Evolutionary conservation across 2,329 filamentous ascomycete genomes (phyloP), one percentile per base, ranked within the genome.

Genomic region (Sporothrix globosa): DNA sequence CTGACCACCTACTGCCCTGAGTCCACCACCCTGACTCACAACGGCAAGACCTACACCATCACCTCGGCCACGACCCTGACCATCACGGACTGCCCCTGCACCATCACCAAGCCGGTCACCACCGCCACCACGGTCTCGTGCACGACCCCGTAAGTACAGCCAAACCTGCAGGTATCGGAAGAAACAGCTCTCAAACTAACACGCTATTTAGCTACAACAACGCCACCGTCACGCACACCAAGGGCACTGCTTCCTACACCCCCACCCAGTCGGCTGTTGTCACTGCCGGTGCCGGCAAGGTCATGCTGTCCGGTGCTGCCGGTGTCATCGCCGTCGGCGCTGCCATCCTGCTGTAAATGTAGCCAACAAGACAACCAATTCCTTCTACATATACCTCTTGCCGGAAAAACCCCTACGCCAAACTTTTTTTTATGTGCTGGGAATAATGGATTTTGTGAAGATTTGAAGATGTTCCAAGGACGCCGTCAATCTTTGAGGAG

Each of bases 1-100:
- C 87, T 87, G 83, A 88, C 86, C 81, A 93, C 90, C 78, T 92
- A 85, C 87, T 93, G 91, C 88, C 90, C 91, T 27, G 83, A 78
- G 75, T 80, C 90, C 74, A 92, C 90, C 76, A 80, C 83, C 76
- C 81, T 92, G 80, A 86, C 85, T 77, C 84, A 90, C 82, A 86
- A 85, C 78, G 83, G 81, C 81, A 83, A 85, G 79, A 91, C 89
- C 81, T 91, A 91, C 85, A 90, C 86, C 76, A 83, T 92, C 81
- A 88, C 88, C 74, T 82, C 85, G 86, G 81, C 89, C 78, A 90
- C 88, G 79, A 90, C 88, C 79, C 78, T 88, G 73, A 87, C 84
- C 75, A 83, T 90, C 70, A 87, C 87, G 76, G 83, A 90, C 85
- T 91, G 90, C 86, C 87, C 89, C 53, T 75, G 88, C 88, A 92